Base-by-base conservation (phyloP, 495 filamentous ascomycete genomes). In the Opeltia flavorubescens region DNA sequence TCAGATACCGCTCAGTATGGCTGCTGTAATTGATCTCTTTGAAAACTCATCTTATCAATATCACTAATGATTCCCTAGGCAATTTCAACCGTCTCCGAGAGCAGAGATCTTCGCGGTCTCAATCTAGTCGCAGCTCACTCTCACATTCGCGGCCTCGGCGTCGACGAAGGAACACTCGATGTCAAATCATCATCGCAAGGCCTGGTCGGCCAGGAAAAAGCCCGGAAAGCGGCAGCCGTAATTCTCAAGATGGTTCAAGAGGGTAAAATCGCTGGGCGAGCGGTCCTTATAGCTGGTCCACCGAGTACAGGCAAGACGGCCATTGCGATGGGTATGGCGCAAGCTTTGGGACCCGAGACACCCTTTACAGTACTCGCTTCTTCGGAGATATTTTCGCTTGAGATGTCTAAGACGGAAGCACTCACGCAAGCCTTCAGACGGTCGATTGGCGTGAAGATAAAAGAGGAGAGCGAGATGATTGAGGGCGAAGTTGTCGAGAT, bases 401-500 rank as follows among this genome's bases (percentile, higher is more conserved):
- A 96, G 60, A 96, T 99, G 88, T 93, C 85, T 46, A 99, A 96
- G 68, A 96, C 91, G 7, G 91, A 99, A 63, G 89, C 93, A 25
- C 76, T 99, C 34, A 94, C 87, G 34, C 93, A 99, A 60, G 93
- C 93, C 6, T 99, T 99, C 71, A 76, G 91, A 34, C 94, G 93
- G 60, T 93, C 86, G 26, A 96, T 99, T 50, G 93, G 88, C 44
- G 89, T 95, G 46, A 72, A 88, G 46, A 96, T 96, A 65, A 95
- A 93, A 62, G 89, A 96, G 58, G 89, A 96, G 67, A 94, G 88
- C 53, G 89, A 99, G 63, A 89, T 99, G 55, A 96, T 99, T 64
- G 89, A 95, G 68, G 91, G 91, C 50, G 91, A 99, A 64, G 93
- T 96, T 0, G 93, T 99, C 42, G 91, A 99, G 66, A 96, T 99